These are phyloP conservation scores for Xylaria flabelliformis DNA, from an alignment of 495 filamentous ascomycete genomes.

Conservation along the genomic window DNA sequence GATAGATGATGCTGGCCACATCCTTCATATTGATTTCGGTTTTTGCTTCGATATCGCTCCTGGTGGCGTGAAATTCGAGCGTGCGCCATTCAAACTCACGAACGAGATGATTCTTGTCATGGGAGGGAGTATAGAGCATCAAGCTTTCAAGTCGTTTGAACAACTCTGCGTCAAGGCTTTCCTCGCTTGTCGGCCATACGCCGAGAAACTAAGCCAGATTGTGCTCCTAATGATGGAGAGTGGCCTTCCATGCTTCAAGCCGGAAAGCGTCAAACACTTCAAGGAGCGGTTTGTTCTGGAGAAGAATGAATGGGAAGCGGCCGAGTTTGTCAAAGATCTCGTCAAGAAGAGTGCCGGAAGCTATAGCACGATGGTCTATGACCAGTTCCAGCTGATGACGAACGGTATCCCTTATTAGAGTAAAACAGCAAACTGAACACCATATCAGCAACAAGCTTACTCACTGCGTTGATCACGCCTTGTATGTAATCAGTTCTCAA, in stretches of 20 bases:
- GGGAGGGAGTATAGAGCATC: conserved; percentile 83
- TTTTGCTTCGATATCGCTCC: conserved; percentile 99
- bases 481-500: background rate
- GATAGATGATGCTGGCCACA: conserved; percentile 95
- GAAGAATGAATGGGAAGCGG: conserved; percentile 91
- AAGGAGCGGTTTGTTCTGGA: conserved; percentile 92
- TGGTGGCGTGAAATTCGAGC: conserved; percentile 94
- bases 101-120: conserved; percentile 98
- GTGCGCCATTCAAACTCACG: conserved; percentile 97
- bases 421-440: background rate
- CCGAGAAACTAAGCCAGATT: conserved; percentile 84
- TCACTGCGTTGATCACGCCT: background rate
- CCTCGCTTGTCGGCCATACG: conserved; percentile 85
- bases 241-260: conserved; percentile 97
- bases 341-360: conserved; percentile 87
- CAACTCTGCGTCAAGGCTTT: conserved; percentile 95
- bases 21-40: conserved; percentile 98
- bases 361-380: conserved; percentile 89
- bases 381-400: conserved; percentile 95
- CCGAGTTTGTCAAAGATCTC: conserved; percentile 88
- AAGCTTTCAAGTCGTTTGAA: conserved; percentile 94
- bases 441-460: background rate
- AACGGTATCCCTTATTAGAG: conserved; percentile 90
- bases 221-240: conserved; percentile 95
- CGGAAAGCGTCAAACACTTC: conserved; percentile 91